These are phyloP conservation scores for Aspergillus glaucus DNA, from an alignment of 2,329 filamentous ascomycete species.

Conservation along the genomic window DNA sequence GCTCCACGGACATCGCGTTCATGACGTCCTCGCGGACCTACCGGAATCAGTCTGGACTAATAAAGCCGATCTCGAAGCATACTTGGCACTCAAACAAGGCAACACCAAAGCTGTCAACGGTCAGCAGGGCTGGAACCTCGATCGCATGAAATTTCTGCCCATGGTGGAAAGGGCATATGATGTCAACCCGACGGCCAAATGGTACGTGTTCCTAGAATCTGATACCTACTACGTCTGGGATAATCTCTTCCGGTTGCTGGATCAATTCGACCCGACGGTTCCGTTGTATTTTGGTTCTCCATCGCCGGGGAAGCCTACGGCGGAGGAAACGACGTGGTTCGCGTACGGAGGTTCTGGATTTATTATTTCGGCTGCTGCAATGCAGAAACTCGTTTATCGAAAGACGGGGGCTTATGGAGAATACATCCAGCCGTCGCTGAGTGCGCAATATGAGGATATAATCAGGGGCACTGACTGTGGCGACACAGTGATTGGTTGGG, in stretches of 20 bases:
- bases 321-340: slow-evolving; percentile 43
- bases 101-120: slow-evolving; percentile 17
- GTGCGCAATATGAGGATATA: slow-evolving; percentile 23
- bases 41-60: slow-evolving; percentile 35
- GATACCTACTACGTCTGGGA: slow-evolving; percentile 52
- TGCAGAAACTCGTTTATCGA: slow-evolving; percentile 27
- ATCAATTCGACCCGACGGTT: slow-evolving; percentile 38
- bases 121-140: slow-evolving; percentile 39
- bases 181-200: slow-evolving; percentile 42
- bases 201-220: slow-evolving; percentile 54
- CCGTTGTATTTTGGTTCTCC: slow-evolving; percentile 44
- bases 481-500: slow-evolving; percentile 47
- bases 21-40: slow-evolving; percentile 44
- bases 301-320: slow-evolving; percentile 37
- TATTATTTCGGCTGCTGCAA: slow-evolving; percentile 43
- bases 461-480: slow-evolving; percentile 48
- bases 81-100: slow-evolving; percentile 30
- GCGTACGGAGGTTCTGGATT: slow-evolving; percentile 48
- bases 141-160: slow-evolving; percentile 54
- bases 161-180: slow-evolving; percentile 44
- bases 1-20: slow-evolving; percentile 37
- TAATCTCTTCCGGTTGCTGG: slow-evolving; percentile 48
- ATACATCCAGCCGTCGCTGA: slow-evolving; percentile 28
- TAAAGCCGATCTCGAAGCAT: slow-evolving; percentile 34
- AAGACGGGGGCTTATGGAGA: slow-evolving; percentile 20